A percentile compares a stretch with the other conserved stretches of the same genome.
Conservation (phyloP, 129 eudicot species). For the Lactuca sativa region DNA sequence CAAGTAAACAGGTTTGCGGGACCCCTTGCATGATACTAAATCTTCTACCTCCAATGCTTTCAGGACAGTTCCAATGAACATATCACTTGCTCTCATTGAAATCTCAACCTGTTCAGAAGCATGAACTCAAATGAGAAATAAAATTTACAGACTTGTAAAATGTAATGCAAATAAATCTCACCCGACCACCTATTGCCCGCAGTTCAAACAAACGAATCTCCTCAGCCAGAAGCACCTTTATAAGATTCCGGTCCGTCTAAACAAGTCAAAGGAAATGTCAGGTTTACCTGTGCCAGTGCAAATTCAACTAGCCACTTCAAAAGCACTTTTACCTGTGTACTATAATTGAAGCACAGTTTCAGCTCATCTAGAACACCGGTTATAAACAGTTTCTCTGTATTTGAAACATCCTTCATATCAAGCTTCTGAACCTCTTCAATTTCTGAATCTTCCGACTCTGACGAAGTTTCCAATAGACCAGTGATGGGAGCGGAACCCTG, state of each 20-base stretch:
- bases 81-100: conserved; percentile 69
- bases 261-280: conserved; percentile 1
- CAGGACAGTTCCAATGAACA: conserved; percentile 89
- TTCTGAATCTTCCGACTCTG: conserved; percentile 76
- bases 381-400: conserved; percentile 63
- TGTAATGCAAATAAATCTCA: conserved; percentile 29
- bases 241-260: conserved; percentile 53
- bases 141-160: neutral
- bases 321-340: conserved; percentile 49
- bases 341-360: conserved; percentile 71
- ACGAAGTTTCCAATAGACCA: conserved; percentile 69
- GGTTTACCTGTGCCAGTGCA: neutral
- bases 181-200: conserved; percentile 98
- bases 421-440: conserved; percentile 34
- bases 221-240: conserved; percentile 78
- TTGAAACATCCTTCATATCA: conserved; percentile 47
- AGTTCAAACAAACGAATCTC: conserved; percentile 85
- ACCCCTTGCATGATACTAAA: conserved; percentile 56
- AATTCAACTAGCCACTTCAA: neutral
- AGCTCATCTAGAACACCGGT: conserved; percentile 89
- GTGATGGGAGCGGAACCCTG: conserved; percentile 86
- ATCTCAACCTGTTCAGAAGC: conserved; percentile 73
- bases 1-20: conserved; percentile 52
- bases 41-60: conserved; percentile 94
- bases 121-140: conserved; percentile 20